Percentiles rank a stretch among this genome's conserved stretches.
phyloP scores from a whole-genome alignment of 2,329 filamentous ascomycete species.

The Exophiala oligosperma region DNA sequence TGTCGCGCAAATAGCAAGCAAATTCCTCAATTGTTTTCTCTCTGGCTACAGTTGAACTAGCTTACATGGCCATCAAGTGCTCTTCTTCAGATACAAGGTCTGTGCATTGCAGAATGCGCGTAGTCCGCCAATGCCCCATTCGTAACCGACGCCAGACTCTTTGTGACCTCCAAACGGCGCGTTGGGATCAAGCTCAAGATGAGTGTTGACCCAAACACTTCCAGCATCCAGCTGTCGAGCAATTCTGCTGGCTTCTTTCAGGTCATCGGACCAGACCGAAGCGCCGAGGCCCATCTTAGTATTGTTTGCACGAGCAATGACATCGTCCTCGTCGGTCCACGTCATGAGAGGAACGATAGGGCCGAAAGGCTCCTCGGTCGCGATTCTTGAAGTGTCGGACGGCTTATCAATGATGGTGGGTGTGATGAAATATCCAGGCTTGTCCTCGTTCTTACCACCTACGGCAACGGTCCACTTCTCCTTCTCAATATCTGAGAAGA shows the following conservation, averaged over 20 bases:
- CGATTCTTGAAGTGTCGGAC: constrained; percentile 55
- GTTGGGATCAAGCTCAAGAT: constrained; percentile 27
- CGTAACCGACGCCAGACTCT: constrained; percentile 34
- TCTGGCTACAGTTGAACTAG: background rate
- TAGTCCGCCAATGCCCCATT: constrained; percentile 31
- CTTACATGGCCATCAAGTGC: background rate
- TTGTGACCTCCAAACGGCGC: constrained; percentile 33
- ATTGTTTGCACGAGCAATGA: constrained; percentile 57
- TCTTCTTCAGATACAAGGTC: constrained; percentile 28
- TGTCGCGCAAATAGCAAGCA: background rate
- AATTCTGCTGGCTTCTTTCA: constrained; percentile 52
- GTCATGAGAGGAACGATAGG: constrained; percentile 65
- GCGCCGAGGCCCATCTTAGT: constrained; percentile 56
- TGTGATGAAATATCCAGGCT: constrained; percentile 54
- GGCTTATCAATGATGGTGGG: constrained; percentile 62
- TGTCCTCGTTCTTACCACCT: constrained; percentile 46
- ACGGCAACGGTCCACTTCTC: constrained; percentile 56
- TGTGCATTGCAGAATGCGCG: constrained; percentile 30
- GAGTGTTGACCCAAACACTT: constrained; percentile 60
- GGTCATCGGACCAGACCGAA: constrained; percentile 59
- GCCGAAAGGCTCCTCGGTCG: constrained; percentile 62
- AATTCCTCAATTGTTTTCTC: background rate
- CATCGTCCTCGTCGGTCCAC: constrained; percentile 62
- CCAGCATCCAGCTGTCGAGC: constrained; percentile 58
- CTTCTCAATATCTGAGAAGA: constrained; percentile 58